A percentile compares a stretch with the other conserved stretches of the same genome.
These are phyloP conservation scores for Proliferodiscus dingleyae DNA, from an alignment of 2,329 filamentous ascomycete species.

Conservation along the genomic window DNA sequence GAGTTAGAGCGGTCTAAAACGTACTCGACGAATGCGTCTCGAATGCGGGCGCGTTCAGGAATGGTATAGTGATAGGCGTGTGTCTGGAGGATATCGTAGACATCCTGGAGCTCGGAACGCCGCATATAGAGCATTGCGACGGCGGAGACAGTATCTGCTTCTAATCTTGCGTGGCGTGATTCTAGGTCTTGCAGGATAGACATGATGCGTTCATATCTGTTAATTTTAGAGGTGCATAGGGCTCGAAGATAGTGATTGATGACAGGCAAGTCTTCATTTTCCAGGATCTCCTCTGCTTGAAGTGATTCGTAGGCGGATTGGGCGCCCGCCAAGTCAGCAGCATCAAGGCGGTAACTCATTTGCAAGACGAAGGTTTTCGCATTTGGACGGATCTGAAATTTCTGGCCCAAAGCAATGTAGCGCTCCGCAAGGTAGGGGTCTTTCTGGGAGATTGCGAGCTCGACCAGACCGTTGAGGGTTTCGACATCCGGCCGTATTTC, in stretches of 20 bases:
- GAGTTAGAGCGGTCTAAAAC: conserved; percentile 58
- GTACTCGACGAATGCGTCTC: conserved; percentile 62
- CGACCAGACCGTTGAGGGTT: conserved; percentile 73
- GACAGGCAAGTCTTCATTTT: conserved; percentile 55
- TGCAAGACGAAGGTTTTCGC: conserved; percentile 67
- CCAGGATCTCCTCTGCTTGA: conserved; percentile 47
- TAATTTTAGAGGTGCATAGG: conserved; percentile 55
- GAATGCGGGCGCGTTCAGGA: conserved; percentile 62
- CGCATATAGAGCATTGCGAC: conserved; percentile 71
- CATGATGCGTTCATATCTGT: conserved; percentile 66
- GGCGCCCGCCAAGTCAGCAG: conserved; percentile 67
- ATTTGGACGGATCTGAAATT: conserved; percentile 62
- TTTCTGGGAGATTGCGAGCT: conserved; percentile 63
- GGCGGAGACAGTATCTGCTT: conserved; percentile 67
- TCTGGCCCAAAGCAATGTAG: conserved; percentile 61
- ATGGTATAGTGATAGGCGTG: conserved; percentile 67
- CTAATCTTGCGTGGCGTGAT: conserved; percentile 62
- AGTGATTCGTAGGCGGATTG: conserved; percentile 60
- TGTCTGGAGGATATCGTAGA: conserved; percentile 75
- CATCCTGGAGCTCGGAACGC: conserved; percentile 71
- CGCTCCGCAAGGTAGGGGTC: conserved; percentile 70
- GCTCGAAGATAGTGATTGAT: conserved; percentile 69
- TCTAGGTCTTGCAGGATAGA: conserved; percentile 70
- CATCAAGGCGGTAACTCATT: conserved; percentile 69
- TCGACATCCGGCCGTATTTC: conserved; percentile 55